Evolutionary conservation across 225 moss, liverwort and hornwort species (phyloP).

Genomic region (Pseudisothecium myosuroides): DNA sequence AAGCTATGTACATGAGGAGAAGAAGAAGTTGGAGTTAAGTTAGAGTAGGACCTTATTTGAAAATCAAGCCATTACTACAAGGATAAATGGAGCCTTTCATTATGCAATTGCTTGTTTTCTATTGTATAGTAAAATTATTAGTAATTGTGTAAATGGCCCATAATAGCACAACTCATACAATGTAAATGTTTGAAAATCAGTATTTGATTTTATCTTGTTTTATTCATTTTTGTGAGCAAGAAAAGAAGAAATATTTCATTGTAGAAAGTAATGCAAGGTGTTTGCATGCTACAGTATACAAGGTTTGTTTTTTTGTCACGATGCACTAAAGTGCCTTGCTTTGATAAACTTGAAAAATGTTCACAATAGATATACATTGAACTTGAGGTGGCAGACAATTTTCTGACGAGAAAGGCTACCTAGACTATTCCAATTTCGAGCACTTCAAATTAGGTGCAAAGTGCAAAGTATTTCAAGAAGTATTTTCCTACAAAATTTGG

Average conservation of each 20-base stretch:
- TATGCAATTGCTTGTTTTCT: background rate
- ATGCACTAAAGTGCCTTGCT: background rate
- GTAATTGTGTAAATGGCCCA: fast-evolving
- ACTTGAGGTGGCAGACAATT: background rate
- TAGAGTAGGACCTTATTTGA: background rate
- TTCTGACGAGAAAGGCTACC: background rate
- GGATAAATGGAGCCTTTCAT: background rate
- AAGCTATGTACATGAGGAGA: background rate
- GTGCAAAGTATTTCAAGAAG: too few relatives aligned
- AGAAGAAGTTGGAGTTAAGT: background rate
- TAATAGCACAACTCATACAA: too few relatives aligned
- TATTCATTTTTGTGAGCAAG: background rate
- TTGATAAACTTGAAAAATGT: background rate
- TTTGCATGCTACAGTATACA: background rate
- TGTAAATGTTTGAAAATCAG: background rate
- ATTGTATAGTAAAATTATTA: background rate
- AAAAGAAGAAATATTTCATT: background rate
- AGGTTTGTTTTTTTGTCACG: fast-evolving
- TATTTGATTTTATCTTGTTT: background rate
- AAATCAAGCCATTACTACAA: background rate
- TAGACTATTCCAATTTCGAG: too few relatives aligned
- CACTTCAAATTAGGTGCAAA: too few relatives aligned
- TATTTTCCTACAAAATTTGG: too few relatives aligned
- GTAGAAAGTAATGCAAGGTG: background rate
- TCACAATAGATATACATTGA: background rate